These are phyloP conservation scores for Zalaria obscura DNA, from an alignment of 2,329 filamentous ascomycete species.

Conservation along the genomic window DNA sequence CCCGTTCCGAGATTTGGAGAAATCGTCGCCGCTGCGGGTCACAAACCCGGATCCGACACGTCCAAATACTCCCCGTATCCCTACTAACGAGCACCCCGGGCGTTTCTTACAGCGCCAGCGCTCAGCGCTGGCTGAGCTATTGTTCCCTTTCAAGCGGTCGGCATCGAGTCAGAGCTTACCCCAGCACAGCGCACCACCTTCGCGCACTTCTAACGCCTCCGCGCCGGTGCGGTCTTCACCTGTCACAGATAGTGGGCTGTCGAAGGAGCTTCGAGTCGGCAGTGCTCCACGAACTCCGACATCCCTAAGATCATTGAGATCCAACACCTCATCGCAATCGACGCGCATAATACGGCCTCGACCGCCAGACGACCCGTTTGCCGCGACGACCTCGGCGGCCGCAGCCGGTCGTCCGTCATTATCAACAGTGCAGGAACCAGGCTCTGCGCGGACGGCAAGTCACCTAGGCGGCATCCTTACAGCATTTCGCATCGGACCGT, in stretches of 20 bases:
- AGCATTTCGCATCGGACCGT: not conserved
- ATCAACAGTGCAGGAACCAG: not conserved
- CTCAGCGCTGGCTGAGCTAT: not conserved
- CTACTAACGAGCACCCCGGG: conserved; percentile 4
- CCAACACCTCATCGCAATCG: not conserved
- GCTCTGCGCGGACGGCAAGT: not conserved
- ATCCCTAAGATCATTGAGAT: not conserved
- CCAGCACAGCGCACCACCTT: not conserved
- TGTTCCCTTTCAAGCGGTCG: not conserved
- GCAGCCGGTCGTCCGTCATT: not conserved
- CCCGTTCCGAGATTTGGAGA: conserved; percentile 13
- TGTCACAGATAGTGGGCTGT: not conserved
- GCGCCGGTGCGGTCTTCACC: not conserved
- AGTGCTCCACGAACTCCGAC: not conserved
- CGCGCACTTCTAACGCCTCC: too few species aligned
- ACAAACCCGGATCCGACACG: conserved; percentile 16
- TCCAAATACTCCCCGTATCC: conserved; percentile 3
- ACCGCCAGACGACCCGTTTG: not conserved
- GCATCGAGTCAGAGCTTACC: not conserved
- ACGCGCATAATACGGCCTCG: not conserved
- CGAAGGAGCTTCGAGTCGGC: not conserved
- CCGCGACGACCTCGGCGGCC: not conserved
- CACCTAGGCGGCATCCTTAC: not conserved
- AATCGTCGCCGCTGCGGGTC: conserved; percentile 11
- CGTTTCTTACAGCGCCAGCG: conserved; percentile 2